Conservation (phyloP, 768 basidiomycete species). For the Agaricus subrufescens region DNA sequence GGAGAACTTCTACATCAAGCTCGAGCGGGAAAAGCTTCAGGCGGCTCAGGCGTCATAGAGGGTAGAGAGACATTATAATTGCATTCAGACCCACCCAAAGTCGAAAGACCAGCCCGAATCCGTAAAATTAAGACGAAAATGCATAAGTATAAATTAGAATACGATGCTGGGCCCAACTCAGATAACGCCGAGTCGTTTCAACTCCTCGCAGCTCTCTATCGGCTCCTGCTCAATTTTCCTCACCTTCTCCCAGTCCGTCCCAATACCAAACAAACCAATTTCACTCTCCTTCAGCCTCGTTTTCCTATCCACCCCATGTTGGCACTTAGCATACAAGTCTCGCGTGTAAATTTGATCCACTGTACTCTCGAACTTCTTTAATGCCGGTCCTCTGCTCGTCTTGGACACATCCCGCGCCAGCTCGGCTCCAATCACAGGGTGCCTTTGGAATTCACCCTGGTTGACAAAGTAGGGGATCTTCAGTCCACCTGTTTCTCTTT, state of each 20-base stretch:
- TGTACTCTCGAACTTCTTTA: constrained; percentile 64
- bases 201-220: constrained; percentile 73
- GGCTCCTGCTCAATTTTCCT: constrained; percentile 64
- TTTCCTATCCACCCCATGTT: constrained; percentile 60
- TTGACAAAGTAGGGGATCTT: constrained; percentile 86
- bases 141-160: constrained; percentile 9
- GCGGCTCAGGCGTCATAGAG: constrained; percentile 15
- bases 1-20: constrained; percentile 83
- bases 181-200: constrained; percentile 58
- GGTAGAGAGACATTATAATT: background rate
- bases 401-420: constrained; percentile 48
- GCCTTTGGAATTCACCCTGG: constrained; percentile 64
- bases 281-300: constrained; percentile 71
- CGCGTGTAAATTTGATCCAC: constrained; percentile 76
- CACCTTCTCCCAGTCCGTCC: constrained; percentile 91
- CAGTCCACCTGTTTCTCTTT: constrained; percentile 64
- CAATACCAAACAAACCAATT: constrained; percentile 85
- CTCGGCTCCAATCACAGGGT: constrained; percentile 72
- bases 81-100: constrained; percentile 5
- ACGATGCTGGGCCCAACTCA: constrained; percentile 19
- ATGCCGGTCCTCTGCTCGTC: constrained; percentile 35
- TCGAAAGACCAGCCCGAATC: constrained; percentile 1
- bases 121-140: constrained; percentile 5
- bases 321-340: constrained; percentile 67
- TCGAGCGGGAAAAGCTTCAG: constrained; percentile 58